These are phyloP conservation scores for Cutaneotrichosporon arboriforme DNA, from an alignment of 1,284 basidiomycete genomes.

Conservation along the genomic window DNA sequence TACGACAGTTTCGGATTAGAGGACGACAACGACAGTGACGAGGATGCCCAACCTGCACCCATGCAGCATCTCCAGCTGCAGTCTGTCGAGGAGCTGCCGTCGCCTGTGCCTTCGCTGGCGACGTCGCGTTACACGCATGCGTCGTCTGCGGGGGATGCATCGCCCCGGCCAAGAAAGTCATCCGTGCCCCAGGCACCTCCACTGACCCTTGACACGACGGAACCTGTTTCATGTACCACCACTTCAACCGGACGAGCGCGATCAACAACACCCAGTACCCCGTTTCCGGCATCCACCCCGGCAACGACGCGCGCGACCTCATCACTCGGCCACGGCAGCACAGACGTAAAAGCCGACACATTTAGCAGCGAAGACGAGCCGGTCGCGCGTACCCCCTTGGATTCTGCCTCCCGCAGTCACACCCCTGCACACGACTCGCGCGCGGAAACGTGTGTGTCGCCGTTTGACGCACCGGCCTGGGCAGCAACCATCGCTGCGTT, in stretches of 20 bases:
- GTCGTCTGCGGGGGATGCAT: no score
- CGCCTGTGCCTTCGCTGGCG: no score
- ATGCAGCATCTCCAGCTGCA: no score
- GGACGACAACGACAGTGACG: not conserved
- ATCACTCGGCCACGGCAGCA: not conserved
- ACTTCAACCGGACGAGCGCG: no score
- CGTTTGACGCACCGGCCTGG: conserved; percentile 19
- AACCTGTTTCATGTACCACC: no score
- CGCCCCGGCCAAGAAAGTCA: no score
- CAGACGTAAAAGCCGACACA: not conserved
- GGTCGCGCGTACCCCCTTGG: not conserved
- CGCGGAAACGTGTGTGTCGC: not conserved
- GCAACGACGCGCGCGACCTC: not conserved
- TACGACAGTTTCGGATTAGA: conserved; percentile 17
- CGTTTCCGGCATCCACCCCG: not conserved
- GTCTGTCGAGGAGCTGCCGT: no score
- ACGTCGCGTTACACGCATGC: no score
- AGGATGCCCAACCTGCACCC: not conserved
- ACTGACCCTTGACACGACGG: no score
- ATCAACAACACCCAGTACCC: no score
- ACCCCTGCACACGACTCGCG: no score
- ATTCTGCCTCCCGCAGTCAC: not conserved
- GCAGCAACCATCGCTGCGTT: conserved; percentile 31
- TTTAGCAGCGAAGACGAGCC: not conserved
- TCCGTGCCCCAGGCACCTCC: no score